phyloP scores from a whole-genome alignment of 1,284 basidiomycete genomes.

The Golubevia sp. region DNA sequence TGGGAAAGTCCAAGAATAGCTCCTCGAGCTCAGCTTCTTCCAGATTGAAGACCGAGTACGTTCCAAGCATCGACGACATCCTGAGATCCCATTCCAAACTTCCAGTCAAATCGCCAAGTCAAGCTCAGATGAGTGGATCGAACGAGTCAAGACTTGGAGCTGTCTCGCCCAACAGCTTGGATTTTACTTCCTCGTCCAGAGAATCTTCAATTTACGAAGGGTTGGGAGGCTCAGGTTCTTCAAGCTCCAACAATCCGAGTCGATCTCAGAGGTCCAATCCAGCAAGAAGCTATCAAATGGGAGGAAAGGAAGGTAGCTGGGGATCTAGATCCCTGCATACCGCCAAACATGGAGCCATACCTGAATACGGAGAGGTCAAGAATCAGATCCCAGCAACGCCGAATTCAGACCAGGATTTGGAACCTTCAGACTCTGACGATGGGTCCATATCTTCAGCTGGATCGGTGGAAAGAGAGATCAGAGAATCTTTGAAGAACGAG shows the following conservation, averaged over 20 bases:
- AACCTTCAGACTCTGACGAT: not conserved
- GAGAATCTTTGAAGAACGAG: not conserved
- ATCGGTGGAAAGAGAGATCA: not conserved
- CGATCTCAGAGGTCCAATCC: no score
- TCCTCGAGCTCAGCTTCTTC: slow-evolving; percentile 4
- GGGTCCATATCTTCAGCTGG: not conserved
- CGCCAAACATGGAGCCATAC: not conserved
- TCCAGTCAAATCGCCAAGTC: no score
- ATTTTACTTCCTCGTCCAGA: no score
- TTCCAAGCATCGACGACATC: slow-evolving; percentile 25
- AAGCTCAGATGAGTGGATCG: no score
- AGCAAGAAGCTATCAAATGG: no score
- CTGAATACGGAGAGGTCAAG: not conserved
- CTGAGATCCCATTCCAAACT: no score
- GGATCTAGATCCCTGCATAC: not conserved
- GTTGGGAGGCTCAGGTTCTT: no score
- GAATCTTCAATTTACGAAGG: no score
- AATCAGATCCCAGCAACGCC: not conserved
- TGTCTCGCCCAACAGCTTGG: no score
- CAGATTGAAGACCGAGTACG: slow-evolving; percentile 3
- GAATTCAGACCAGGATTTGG: not conserved
- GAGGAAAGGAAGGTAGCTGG: not conserved
- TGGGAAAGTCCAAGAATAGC: slow-evolving; percentile 5
- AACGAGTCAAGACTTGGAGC: no score
- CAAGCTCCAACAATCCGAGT: no score